A percentile compares a stretch with the other conserved stretches of the same genome.
Conservation (phyloP, 805 yeast genomes). For the Kodamaea hsintzibuensis region DNA sequence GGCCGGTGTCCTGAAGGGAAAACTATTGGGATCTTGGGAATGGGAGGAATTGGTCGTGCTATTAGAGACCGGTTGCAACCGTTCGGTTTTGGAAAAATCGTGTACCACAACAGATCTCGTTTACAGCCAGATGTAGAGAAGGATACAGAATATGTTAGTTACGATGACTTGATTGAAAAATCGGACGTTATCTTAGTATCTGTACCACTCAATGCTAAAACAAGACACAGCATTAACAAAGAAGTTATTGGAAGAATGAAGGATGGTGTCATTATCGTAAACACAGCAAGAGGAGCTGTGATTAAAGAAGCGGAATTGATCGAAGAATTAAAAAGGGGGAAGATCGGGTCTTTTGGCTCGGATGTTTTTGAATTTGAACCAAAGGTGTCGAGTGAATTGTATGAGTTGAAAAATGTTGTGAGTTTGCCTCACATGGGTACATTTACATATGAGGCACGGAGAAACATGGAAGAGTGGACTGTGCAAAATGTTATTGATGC, state of each 20-base stretch:
- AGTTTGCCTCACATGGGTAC: constrained; percentile 92
- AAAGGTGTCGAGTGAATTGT: constrained; percentile 60
- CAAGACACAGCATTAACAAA: constrained; percentile 67
- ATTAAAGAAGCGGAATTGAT: constrained; percentile 65
- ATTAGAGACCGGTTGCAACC: constrained; percentile 70
- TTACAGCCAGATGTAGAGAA: constrained; percentile 62
- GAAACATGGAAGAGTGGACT: constrained; percentile 78
- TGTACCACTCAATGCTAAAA: constrained; percentile 72
- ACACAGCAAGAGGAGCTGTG: constrained; percentile 89
- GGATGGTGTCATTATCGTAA: constrained; percentile 72
- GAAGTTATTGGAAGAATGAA: constrained; percentile 69
- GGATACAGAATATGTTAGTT: constrained; percentile 68
- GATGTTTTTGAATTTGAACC: constrained; percentile 83
- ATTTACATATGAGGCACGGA: constrained; percentile 69
- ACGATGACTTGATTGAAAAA: constrained; percentile 62
- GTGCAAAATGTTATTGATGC: constrained; percentile 65
- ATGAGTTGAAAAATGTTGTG: constrained; percentile 64
- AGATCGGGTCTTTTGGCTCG: constrained; percentile 65
- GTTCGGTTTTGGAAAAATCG: constrained; percentile 70
- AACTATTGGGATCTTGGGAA: constrained; percentile 76
- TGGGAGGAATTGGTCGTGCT: constrained; percentile 90
- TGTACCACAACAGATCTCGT: constrained; percentile 70
- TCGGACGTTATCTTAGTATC: constrained; percentile 75
- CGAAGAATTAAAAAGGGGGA: constrained; percentile 58
- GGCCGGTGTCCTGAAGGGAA: constrained; percentile 30